Percentiles rank a stretch among this genome's conserved stretches.
These are phyloP conservation scores for Parastagonospora avenae DNA, from an alignment of 2,329 filamentous ascomycete species.

Conservation along the genomic window DNA sequence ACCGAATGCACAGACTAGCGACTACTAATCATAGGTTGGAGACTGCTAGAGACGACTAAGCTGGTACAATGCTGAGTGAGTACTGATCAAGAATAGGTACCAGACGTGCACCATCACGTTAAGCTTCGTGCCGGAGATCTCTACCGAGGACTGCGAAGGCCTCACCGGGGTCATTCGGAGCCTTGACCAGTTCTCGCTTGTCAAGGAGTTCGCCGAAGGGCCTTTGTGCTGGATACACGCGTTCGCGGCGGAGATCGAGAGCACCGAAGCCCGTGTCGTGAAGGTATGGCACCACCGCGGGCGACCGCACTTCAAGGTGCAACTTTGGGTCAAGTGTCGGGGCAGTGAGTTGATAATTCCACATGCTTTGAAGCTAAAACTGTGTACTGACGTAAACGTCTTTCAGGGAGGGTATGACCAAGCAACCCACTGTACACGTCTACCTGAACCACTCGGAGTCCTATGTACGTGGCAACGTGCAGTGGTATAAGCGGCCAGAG, in stretches of 20 bases:
- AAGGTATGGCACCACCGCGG: constrained; percentile 8
- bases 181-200: background rate
- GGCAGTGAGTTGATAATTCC: background rate
- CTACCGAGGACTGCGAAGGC: background rate
- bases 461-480: background rate
- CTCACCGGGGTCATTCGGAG: background rate
- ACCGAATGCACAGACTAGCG: background rate
- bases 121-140: background rate
- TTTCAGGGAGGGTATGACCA: background rate
- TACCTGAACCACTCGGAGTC: constrained; percentile 14
- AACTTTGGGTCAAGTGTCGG: background rate
- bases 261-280: constrained; percentile 5
- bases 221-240: background rate
- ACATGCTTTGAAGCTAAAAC: background rate
- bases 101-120: too few relatives aligned
- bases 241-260: background rate
- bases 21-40: background rate
- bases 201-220: background rate
- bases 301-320: constrained; percentile 9
- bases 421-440: constrained; percentile 7
- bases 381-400: background rate
- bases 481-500: background rate
- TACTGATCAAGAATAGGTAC: background rate
- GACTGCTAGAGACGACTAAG: background rate
- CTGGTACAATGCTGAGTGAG: background rate